These are phyloP conservation scores for Aspergillus arachidicola DNA, from an alignment of 2,329 filamentous ascomycete species.

Conservation along the genomic window DNA sequence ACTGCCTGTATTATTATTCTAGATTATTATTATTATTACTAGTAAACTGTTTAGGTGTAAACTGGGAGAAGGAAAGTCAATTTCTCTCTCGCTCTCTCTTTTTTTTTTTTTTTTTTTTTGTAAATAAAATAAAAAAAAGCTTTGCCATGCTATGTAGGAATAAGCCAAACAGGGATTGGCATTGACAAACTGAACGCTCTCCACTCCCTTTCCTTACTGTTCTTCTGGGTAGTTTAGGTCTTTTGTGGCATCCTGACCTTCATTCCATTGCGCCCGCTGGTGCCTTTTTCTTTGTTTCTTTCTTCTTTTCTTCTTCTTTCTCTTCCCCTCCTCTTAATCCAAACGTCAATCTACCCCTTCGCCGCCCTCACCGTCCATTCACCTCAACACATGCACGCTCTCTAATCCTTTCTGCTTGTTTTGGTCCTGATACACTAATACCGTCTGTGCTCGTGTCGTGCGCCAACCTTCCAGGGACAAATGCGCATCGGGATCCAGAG, in stretches of 20 bases:
- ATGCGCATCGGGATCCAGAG: not conserved
- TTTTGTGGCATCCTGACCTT: conserved; percentile 6
- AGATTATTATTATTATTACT: not conserved
- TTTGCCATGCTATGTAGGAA: conserved; percentile 4
- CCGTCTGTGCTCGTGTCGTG: not conserved
- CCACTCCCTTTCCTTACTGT: conserved; percentile 5
- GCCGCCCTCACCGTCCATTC: not conserved
- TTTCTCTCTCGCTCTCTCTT: too few relatives aligned
- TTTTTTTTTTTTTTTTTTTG: too few relatives aligned
- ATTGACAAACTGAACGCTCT: conserved; percentile 2
- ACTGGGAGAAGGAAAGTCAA: too few relatives aligned
- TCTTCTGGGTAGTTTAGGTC: not conserved
- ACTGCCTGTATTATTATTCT: not conserved
- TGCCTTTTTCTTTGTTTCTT: conserved; percentile 11
- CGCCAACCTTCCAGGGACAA: not conserved
- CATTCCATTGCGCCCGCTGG: not conserved
- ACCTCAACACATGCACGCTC: not conserved
- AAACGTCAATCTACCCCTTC: not conserved
- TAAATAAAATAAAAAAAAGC: not conserved
- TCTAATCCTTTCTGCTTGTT: not conserved
- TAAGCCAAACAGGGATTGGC: conserved; percentile 8
- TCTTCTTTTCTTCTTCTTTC: conserved; percentile 3
- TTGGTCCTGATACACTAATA: conserved; percentile 1
- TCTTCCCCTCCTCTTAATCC: not conserved
- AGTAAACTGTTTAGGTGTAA: too few relatives aligned